Evolutionary conservation across 2,329 filamentous ascomycete genomes (phyloP), one percentile per base, ranked within the genome.

Genomic region (Neopestalotiopsis sp.): DNA sequence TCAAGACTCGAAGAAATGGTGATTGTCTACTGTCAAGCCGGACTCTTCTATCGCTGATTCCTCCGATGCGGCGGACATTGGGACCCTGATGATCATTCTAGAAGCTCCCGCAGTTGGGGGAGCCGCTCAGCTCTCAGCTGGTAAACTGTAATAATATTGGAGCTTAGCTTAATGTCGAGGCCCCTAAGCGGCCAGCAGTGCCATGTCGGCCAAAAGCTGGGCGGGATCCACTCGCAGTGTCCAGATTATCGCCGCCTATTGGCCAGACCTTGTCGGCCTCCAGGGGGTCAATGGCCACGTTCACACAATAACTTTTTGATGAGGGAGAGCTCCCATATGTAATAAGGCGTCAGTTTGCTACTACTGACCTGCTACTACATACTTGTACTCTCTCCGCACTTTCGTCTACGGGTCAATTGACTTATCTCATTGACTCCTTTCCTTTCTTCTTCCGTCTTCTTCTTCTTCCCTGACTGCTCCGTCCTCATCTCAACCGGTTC

Each of bases 231-330:
- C 34, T 59, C 34, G 42, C 13, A 30, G 52, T 6, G 30, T 4
- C 34, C 65, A 59, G 62, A 56, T 49, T 30, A 61, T 17, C 9
- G 32, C 20, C 14, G 32, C 17, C 30, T 17, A 67, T 67, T 67
- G 65, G 65, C 56, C 32, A 34, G 32, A 57, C 24, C 63, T 56
- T 30, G 13, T 30, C 45, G 14, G 14, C 38, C 14, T 58, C 42
- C 66, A 58, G 63, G 60, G 66, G 49, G 66, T 65, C 61, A 42
- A 67, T 57, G 67, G 68, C 68, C 68, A 69, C 68, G 68, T 69
- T 68, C 65, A 49, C 66, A 65, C 68, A 69, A 69, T 67, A 66
- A 66, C 63, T 67, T 67, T 67, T 60, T 67, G 65, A 24, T 38
- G 34, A 38, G 34, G 34, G 56, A 20, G 56, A 60, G 56, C 52